phyloP scores from a whole-genome alignment of 75 land plant genomes.

The Chamaecyparis obtusa region DNA sequence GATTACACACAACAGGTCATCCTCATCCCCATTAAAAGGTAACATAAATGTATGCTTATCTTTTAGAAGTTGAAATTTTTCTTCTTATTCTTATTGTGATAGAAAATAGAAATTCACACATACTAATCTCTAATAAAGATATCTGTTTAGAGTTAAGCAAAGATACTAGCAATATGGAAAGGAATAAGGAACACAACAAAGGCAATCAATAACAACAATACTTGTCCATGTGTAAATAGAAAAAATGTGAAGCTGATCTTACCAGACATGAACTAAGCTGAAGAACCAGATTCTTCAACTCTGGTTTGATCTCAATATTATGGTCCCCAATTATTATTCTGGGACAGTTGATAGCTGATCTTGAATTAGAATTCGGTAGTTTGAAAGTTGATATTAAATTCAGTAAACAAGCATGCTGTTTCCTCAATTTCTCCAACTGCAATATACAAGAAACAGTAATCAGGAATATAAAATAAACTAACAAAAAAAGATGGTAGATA shows the following conservation, averaged over 20 bases:
- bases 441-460: conserved; percentile 6
- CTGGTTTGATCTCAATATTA: conserved; percentile 39
- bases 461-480: neutral
- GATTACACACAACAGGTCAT: neutral
- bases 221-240: neutral
- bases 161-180: neutral
- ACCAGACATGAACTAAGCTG: conserved; percentile 55
- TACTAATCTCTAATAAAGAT: neutral
- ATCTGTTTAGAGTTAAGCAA: neutral
- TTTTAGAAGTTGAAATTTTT: neutral
- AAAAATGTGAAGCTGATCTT: neutral
- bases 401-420: conserved; percentile 65
- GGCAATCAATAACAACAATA: neutral
- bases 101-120: neutral
- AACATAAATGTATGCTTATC: neutral
- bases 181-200: neutral
- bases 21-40: neutral
- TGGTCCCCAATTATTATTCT: conserved; percentile 54
- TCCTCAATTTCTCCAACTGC: conserved; percentile 56
- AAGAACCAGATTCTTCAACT: conserved; percentile 54
- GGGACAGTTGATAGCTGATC: conserved; percentile 50
- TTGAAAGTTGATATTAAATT: conserved; percentile 59
- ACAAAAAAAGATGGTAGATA: neutral
- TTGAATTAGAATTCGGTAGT: conserved; percentile 64
- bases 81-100: neutral